Evolutionary conservation across 345 rosid genomes (phyloP).

Genomic region (Aethionema arabicum): DNA sequence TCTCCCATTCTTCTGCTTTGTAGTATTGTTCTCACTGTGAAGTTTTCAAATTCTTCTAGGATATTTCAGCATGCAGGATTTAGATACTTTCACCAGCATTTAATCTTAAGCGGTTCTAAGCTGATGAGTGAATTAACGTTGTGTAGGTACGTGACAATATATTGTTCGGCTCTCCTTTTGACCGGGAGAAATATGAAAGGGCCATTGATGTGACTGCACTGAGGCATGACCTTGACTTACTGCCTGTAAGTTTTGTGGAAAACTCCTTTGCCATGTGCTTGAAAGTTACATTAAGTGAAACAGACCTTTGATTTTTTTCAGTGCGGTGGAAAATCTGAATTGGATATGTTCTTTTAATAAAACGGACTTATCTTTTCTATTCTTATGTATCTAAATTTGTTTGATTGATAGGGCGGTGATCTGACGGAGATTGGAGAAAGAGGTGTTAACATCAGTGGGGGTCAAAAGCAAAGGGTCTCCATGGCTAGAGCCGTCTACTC

Average conservation of each 20-base stretch:
- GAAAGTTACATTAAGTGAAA: neutral
- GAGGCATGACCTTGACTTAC: constrained; percentile 87
- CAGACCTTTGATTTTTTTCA: constrained; percentile 14
- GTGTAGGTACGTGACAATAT: constrained; percentile 90
- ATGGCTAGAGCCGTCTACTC: constrained; percentile 98
- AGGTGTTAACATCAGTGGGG: constrained; percentile 99
- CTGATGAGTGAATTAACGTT: constrained; percentile 15
- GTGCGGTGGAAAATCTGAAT: constrained; percentile 13
- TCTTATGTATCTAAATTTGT: constrained; percentile 26
- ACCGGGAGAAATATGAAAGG: constrained; percentile 68
- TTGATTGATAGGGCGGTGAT: constrained; percentile 85
- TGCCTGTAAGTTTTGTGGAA: constrained; percentile 65
- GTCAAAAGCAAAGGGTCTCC: constrained; percentile 99
- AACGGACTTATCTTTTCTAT: constrained; percentile 1
- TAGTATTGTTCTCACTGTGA: constrained; percentile 15
- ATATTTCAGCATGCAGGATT: neutral
- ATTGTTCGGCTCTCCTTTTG: constrained; percentile 86
- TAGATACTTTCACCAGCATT: constrained; percentile 10
- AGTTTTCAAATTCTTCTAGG: constrained; percentile 5
- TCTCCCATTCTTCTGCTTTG: constrained; percentile 20
- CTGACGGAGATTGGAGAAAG: constrained; percentile 99
- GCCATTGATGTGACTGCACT: constrained; percentile 88
- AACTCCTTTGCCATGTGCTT: constrained; percentile 11
- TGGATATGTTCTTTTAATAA: constrained; percentile 6
- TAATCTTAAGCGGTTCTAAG: constrained; percentile 12